These are phyloP conservation scores for Hymenoscyphus albidus DNA, from an alignment of 2,329 filamentous ascomycete species.

Conservation along the genomic window DNA sequence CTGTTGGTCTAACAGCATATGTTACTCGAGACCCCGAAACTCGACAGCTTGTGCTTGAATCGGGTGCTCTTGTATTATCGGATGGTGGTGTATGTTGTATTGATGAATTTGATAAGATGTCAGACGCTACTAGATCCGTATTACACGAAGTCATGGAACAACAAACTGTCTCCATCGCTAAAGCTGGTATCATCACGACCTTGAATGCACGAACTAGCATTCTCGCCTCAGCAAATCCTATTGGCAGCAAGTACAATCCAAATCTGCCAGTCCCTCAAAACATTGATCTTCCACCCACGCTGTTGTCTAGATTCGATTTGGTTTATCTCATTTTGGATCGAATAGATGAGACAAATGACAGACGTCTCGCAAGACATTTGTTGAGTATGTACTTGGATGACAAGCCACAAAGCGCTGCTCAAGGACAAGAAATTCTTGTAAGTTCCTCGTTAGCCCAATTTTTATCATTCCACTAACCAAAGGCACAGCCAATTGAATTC, in stretches of 20 bases:
- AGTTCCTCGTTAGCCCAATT: slow-evolving; percentile 37
- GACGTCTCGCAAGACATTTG: slow-evolving; percentile 84
- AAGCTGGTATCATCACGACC: slow-evolving; percentile 78
- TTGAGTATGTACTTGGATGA: slow-evolving; percentile 97
- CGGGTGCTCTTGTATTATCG: slow-evolving; percentile 68
- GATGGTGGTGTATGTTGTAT: slow-evolving; percentile 76
- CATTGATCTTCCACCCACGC: slow-evolving; percentile 91
- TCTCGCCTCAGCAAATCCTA: slow-evolving; percentile 93
- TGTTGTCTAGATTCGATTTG: slow-evolving; percentile 92
- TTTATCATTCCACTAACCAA: slow-evolving; percentile 29
- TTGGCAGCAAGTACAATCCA: slow-evolving; percentile 95
- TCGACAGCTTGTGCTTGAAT: slow-evolving; percentile 69
- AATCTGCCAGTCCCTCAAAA: slow-evolving; percentile 95
- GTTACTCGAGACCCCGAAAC: slow-evolving; percentile 72
- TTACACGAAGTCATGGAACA: slow-evolving; percentile 81
- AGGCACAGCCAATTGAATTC: slow-evolving; percentile 77
- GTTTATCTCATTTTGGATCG: slow-evolving; percentile 96
- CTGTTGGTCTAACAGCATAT: slow-evolving; percentile 74
- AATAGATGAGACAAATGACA: slow-evolving; percentile 84
- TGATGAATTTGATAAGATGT: slow-evolving; percentile 80
- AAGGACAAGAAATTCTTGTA: slow-evolving; percentile 74
- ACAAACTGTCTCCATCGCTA: slow-evolving; percentile 74
- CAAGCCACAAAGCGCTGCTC: slow-evolving; percentile 76
- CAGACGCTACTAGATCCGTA: slow-evolving; percentile 67
- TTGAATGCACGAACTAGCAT: slow-evolving; percentile 94